Base-by-base conservation (phyloP, 2,329 filamentous ascomycete genomes). In the Bretziella fagacearum region DNA sequence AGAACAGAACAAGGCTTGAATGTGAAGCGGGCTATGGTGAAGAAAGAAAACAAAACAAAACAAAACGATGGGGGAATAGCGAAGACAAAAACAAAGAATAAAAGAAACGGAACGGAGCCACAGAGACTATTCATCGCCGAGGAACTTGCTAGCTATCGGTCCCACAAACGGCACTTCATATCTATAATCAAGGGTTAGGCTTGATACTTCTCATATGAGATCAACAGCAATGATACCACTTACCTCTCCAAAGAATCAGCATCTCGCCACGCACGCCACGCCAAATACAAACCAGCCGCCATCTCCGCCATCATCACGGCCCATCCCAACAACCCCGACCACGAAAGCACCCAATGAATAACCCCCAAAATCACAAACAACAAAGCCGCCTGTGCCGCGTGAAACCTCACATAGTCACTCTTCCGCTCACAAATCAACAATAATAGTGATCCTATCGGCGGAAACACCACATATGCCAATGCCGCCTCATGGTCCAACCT, bases 371-470 rank as follows among this genome's bases (percentile, higher is more conserved):
- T 73, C 0, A 83, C 81, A 61, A 94, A 95, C 2, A 93, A 63
- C 56, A 94, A 68, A 53, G 81, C 79, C 5, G 82, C 84, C 64
- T 98, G 91, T 89, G 91, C 98, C 6, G 91, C 91, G 62, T 98
- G 91, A 56, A 96, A 96, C 53, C 91, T 74, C 49, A 98, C 91
- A 62, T 94, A 98, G 64, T 98, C 91, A 59, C 86, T 95, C 67
- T 94, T 91, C 58, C 87, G 77, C 70, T 98, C 91, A 53, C 89
- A 60, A 37, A 96, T 73, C 54, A 98, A 63, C 55, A 98, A 63
- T 54, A 94, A 61, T 22, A 95, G 84, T 2, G 82, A 84, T 2
- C 89, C 91, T 0, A 87, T 70, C 1, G 91, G 91, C 52, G 91
- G 91, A 11, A 93, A 65, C 43, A 81, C 68, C 52, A 95, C 60